These are phyloP conservation scores for Pyrenophora teres DNA, from an alignment of 2,329 filamentous ascomycete species.

Conservation along the genomic window DNA sequence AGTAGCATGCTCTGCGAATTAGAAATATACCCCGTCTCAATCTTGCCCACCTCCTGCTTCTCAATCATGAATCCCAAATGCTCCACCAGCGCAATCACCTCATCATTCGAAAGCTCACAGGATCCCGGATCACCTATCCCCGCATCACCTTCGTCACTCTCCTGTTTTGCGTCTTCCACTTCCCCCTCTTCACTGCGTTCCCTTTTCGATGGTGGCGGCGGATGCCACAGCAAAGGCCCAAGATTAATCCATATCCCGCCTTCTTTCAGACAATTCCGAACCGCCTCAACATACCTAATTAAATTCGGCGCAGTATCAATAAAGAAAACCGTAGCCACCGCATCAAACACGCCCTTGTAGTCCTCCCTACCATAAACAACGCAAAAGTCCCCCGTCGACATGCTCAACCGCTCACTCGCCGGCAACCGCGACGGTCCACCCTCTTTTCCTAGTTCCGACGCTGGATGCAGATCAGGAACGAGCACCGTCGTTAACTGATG, in stretches of 20 bases:
- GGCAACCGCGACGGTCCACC: slow-evolving; percentile 23
- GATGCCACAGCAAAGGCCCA: slow-evolving; percentile 94
- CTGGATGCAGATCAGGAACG: slow-evolving; percentile 73
- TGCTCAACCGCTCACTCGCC: slow-evolving; percentile 74
- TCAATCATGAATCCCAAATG: slow-evolving; percentile 78
- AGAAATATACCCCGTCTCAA: slow-evolving; percentile 84
- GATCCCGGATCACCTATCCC: slow-evolving; percentile 88
- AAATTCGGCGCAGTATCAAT: slow-evolving; percentile 95
- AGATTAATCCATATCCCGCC: slow-evolving; percentile 88
- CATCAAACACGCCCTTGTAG: slow-evolving; percentile 70
- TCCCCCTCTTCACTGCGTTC: neutral
- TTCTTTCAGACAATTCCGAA: slow-evolving; percentile 73
- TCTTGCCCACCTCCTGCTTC: slow-evolving; percentile 58
- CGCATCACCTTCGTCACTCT: slow-evolving; percentile 25
- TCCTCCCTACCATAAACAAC: slow-evolving; percentile 74
- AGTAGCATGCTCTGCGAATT: slow-evolving; percentile 84
- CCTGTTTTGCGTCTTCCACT: slow-evolving; percentile 15
- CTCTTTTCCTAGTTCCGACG: slow-evolving; percentile 37
- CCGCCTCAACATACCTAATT: slow-evolving; percentile 85
- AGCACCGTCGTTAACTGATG: slow-evolving; percentile 76
- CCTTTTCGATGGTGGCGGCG: slow-evolving; percentile 72
- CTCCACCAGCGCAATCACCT: slow-evolving; percentile 77
- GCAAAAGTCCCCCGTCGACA: slow-evolving; percentile 92
- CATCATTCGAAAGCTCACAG: slow-evolving; percentile 87
- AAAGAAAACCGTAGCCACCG: slow-evolving; percentile 90